Evolutionary conservation across 179 eudicot species (phyloP).

Genomic region (Silene coronaria): DNA sequence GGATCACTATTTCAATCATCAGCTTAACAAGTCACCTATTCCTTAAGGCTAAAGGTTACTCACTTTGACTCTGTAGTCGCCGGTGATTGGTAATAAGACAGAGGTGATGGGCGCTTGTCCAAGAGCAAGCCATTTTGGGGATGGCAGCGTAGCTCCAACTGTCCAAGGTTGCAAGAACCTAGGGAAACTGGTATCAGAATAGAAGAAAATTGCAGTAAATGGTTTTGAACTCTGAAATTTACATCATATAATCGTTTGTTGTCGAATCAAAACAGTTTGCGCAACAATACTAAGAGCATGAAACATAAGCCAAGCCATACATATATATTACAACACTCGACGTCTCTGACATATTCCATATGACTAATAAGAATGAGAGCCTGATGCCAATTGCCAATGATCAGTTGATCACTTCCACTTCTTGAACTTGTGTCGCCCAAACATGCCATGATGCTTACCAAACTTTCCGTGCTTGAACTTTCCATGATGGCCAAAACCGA

Average conservation of each 20-base stretch:
- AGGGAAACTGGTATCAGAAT: too few species aligned
- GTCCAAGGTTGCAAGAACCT: too few species aligned
- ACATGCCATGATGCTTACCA: conserved; percentile 28
- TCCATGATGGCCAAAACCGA: conserved; percentile 26
- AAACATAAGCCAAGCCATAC: background rate
- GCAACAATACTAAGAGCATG: background rate
- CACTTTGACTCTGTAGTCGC: too few species aligned
- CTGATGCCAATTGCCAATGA: background rate
- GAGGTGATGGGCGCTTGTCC: too few species aligned
- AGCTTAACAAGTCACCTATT: too few species aligned
- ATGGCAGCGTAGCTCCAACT: too few species aligned
- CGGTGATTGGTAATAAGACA: too few species aligned
- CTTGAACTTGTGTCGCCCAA: conserved; percentile 29
- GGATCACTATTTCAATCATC: too few species aligned
- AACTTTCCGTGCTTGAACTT: conserved; percentile 34
- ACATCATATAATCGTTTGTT: background rate
- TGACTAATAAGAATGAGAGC: background rate
- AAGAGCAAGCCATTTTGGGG: too few species aligned
- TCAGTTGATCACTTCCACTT: conserved; percentile 27
- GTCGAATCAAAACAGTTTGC: background rate
- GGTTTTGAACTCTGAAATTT: background rate
- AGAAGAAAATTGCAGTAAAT: too few species aligned
- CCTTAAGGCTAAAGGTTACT: too few species aligned
- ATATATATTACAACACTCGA: background rate
- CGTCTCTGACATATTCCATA: background rate